Percentiles rank a stretch among this genome's conserved stretches.
These are phyloP conservation scores for Fusarium xyrophilum DNA, from an alignment of 2,329 filamentous ascomycete genomes.

Conservation along the genomic window DNA sequence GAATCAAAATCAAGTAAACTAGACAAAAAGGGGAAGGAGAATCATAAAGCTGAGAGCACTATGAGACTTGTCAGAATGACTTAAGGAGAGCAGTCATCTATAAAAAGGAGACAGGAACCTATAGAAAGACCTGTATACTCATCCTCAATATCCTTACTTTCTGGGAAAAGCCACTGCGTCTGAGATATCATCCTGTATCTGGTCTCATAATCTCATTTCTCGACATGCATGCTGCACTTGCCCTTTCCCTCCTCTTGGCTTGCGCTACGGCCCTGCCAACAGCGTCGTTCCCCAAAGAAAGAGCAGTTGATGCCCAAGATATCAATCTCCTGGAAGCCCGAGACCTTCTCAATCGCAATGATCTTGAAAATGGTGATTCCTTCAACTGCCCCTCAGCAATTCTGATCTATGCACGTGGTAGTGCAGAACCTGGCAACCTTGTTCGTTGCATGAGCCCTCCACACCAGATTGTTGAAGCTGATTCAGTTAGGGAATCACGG, in stretches of 20 bases:
- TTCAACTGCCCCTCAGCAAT: conserved; percentile 2
- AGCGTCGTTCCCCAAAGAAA: not conserved
- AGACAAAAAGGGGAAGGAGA: not conserved
- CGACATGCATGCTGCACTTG: not conserved
- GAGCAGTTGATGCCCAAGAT: not conserved
- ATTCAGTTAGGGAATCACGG: not conserved
- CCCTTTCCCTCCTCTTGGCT: not conserved
- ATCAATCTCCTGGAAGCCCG: not conserved
- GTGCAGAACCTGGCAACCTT: not conserved
- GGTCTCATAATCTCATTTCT: not conserved
- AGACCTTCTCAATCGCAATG: not conserved
- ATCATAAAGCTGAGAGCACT: accelerated
- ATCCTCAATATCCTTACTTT: too few relatives aligned
- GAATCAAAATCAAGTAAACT: accelerated
- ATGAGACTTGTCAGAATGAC: not conserved
- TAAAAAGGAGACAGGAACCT: not conserved
- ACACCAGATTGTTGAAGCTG: accelerated
- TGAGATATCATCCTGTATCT: accelerated
- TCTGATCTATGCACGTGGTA: conserved; percentile 1
- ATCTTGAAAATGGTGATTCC: not conserved
- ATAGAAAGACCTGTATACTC: accelerated
- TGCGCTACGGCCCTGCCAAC: not conserved
- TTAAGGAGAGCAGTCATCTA: not conserved
- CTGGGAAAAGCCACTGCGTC: not conserved
- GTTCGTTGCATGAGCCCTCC: not conserved